Evolutionary conservation across 495 filamentous ascomycete species (phyloP).

Genomic region (Lophiotrema nucula): DNA sequence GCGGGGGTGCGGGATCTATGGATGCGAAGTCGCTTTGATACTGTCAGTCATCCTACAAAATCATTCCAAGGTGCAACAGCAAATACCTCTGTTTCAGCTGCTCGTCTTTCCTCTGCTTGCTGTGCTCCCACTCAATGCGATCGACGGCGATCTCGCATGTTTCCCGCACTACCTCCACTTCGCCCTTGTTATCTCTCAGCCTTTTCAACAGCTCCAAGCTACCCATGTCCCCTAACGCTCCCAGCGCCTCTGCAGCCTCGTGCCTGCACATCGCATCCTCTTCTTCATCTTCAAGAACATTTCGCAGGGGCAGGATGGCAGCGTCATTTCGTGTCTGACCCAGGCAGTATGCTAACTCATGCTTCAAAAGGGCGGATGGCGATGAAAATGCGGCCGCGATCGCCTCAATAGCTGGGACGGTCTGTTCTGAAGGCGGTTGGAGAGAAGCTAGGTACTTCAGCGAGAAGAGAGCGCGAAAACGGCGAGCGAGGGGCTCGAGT

Average conservation of each 20-base stretch:
- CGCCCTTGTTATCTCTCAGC: constrained; percentile 67
- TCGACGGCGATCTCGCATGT: constrained; percentile 96
- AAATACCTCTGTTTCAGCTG: constrained; percentile 72
- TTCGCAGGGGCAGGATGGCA: constrained; percentile 69
- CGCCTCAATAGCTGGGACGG: constrained; percentile 77
- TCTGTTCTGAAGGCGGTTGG: constrained; percentile 59
- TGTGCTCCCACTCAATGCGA: constrained; percentile 89
- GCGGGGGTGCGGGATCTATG: constrained; percentile 91
- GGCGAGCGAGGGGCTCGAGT: constrained; percentile 73
- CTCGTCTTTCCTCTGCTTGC: constrained; percentile 66
- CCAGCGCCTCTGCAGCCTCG: constrained; percentile 93
- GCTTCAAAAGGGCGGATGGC: constrained; percentile 82
- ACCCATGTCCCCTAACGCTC: constrained; percentile 72
- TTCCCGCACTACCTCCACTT: constrained; percentile 79
- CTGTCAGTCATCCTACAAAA: constrained; percentile 17
- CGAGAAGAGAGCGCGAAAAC: constrained; percentile 97
- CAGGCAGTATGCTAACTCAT: constrained; percentile 96
- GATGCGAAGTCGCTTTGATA: constrained; percentile 79
- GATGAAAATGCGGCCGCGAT: constrained; percentile 88
- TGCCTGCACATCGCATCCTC: constrained; percentile 96
- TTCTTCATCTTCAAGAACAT: constrained; percentile 70
- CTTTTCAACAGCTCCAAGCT: constrained; percentile 70
- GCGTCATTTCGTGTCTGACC: constrained; percentile 80
- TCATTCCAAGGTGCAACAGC: background rate
- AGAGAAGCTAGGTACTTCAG: constrained; percentile 86